Evolutionary conservation across 2,329 filamentous ascomycete species (phyloP).

Genomic region (Verticillium tricorpus): DNA sequence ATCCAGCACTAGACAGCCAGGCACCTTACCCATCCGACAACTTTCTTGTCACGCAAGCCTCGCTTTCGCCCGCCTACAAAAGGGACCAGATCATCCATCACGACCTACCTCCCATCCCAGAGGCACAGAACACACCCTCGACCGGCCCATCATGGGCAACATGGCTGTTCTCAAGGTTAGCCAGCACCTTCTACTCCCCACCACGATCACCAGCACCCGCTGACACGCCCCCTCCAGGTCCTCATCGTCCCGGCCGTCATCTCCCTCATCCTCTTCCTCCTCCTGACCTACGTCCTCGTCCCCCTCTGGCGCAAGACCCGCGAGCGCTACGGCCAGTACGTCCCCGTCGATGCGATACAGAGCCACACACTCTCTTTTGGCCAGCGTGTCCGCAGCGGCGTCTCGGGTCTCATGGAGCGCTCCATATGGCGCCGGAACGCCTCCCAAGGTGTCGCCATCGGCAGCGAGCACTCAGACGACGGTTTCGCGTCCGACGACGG

Average conservation of each 20-base stretch:
- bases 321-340: constrained; percentile 68
- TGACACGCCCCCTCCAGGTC: constrained; percentile 42
- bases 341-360: constrained; percentile 62
- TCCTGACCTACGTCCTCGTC: constrained; percentile 59
- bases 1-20: not conserved
- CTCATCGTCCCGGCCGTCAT: constrained; percentile 67
- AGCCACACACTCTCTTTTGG: constrained; percentile 52
- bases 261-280: constrained; percentile 63
- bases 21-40: not conserved
- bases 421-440: constrained; percentile 44
- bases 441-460: constrained; percentile 33
- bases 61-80: not conserved
- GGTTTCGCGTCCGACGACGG: constrained; percentile 63
- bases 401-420: constrained; percentile 36
- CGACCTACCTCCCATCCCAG: not conserved
- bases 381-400: constrained; percentile 39
- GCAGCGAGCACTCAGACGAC: constrained; percentile 37
- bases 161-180: constrained; percentile 30
- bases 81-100: not conserved
- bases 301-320: constrained; percentile 68
- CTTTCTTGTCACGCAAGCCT: not conserved
- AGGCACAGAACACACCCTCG: not conserved
- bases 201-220: not conserved
- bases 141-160: constrained; percentile 23
- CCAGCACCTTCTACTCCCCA: constrained; percentile 17